phyloP scores from a whole-genome alignment of 1,139 yeast genomes.

The Geotrichum europaeum region DNA sequence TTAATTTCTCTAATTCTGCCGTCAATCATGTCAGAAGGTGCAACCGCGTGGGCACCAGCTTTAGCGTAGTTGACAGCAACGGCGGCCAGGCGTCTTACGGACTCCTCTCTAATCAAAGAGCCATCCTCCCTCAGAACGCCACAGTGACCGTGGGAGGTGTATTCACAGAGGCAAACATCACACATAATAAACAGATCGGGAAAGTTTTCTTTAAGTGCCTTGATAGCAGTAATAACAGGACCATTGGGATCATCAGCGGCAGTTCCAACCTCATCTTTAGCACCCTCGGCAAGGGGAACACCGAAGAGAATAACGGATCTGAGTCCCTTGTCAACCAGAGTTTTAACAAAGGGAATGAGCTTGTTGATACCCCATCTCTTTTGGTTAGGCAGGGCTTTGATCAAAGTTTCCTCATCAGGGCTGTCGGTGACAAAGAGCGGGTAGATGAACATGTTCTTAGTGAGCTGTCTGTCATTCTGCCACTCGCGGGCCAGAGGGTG shows the following conservation, averaged over 20 bases:
- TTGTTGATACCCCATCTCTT: slow-evolving; percentile 80
- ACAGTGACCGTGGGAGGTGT: slow-evolving; percentile 95
- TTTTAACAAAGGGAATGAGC: slow-evolving; percentile 62
- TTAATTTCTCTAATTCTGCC: slow-evolving; percentile 90
- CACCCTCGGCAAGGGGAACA: slow-evolving; percentile 69
- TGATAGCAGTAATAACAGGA: slow-evolving; percentile 80
- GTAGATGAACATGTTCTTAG: slow-evolving; percentile 82
- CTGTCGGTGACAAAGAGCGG: slow-evolving; percentile 83
- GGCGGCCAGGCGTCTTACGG: slow-evolving; percentile 82
- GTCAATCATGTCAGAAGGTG: slow-evolving; percentile 98
- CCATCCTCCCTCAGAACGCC: slow-evolving; percentile 88
- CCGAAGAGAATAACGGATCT: slow-evolving; percentile 87
- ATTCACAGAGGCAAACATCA: slow-evolving; percentile 95
- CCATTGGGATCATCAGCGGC: slow-evolving; percentile 96
- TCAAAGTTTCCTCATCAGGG: slow-evolving; percentile 70
- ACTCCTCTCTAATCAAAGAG: slow-evolving; percentile 62
- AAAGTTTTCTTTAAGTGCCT: slow-evolving; percentile 53
- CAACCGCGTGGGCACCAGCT: slow-evolving; percentile 94
- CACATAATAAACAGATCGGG: slow-evolving; percentile 85
- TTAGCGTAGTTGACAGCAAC: slow-evolving; percentile 93
- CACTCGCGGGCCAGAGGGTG: slow-evolving; percentile 85
- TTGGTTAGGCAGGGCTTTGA: slow-evolving; percentile 80
- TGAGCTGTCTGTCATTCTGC: slow-evolving; percentile 80
- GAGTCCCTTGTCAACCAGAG: slow-evolving; percentile 74
- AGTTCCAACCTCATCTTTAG: slow-evolving; percentile 75